These are phyloP conservation scores for Melanogaster broomeanus DNA, from an alignment of 768 basidiomycete species.

Conservation along the genomic window DNA sequence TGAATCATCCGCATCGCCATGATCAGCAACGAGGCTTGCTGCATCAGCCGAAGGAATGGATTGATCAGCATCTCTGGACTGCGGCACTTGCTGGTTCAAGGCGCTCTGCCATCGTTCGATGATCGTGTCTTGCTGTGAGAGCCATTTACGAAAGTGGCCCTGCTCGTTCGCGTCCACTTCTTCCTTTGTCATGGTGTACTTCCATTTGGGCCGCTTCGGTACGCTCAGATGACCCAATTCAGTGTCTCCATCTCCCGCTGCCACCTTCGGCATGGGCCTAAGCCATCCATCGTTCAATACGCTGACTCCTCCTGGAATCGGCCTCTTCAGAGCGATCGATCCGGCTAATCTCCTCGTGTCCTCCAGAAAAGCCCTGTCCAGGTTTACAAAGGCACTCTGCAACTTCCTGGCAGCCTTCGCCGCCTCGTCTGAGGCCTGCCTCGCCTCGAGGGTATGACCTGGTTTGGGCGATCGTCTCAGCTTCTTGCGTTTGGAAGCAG, in stretches of 20 bases:
- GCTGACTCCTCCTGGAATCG: conserved; percentile 46
- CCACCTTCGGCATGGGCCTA: not conserved
- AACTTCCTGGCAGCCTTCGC: conserved; percentile 50
- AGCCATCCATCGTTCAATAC: conserved; percentile 32
- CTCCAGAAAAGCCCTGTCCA: conserved; percentile 61
- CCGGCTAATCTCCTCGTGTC: conserved; percentile 58
- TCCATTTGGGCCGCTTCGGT: conserved; percentile 84
- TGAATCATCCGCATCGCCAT: conserved; percentile 12
- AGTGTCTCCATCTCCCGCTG: conserved; percentile 30
- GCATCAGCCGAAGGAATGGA: conserved; percentile 2
- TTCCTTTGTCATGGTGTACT: conserved; percentile 81
- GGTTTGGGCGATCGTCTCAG: not conserved
- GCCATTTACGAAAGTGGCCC: conserved; percentile 79
- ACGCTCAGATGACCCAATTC: conserved; percentile 7
- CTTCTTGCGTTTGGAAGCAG: conserved; percentile 12
- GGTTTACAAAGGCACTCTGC: conserved; percentile 70
- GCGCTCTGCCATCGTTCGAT: conserved; percentile 53
- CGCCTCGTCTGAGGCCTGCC: conserved; percentile 28
- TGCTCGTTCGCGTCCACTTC: conserved; percentile 93
- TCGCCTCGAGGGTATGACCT: conserved; percentile 7
- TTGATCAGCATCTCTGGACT: conserved; percentile 5
- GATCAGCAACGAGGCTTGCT: conserved; percentile 1
- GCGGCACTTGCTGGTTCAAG: conserved; percentile 4
- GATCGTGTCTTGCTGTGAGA: conserved; percentile 58
- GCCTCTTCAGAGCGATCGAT: conserved; percentile 52